phyloP scores from a whole-genome alignment of 202 grass and related monocot genomes.

The Elaeis oleifera region DNA sequence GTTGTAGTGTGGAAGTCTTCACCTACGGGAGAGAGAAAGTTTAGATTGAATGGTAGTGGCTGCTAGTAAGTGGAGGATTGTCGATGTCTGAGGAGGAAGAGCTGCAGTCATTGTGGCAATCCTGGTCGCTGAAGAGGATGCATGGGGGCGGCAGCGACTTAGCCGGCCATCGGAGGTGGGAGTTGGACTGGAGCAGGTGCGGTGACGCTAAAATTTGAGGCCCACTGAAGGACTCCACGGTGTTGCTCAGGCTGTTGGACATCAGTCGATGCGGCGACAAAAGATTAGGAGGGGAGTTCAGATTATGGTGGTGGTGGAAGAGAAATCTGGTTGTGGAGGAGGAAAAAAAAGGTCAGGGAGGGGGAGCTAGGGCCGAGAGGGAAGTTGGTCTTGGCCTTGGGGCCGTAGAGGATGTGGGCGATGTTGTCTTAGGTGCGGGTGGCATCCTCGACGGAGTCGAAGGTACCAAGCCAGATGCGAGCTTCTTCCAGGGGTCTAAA shows the following conservation, averaged over 20 bases:
- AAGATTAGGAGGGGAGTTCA: not conserved
- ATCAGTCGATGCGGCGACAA: not conserved
- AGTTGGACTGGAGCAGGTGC: not conserved
- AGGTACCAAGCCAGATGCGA: no score
- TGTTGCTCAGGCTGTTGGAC: conserved; percentile 40
- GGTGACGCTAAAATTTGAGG: conserved; percentile 5
- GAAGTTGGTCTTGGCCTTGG: not conserved
- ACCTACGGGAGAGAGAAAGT: no score
- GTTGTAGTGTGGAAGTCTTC: no score
- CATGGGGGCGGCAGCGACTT: not conserved
- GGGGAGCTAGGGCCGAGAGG: not conserved
- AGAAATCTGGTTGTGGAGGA: not conserved
- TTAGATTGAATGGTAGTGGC: no score
- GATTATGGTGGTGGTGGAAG: not conserved
- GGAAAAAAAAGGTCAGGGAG: not conserved
- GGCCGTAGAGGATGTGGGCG: conserved; percentile 26
- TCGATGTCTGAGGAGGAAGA: not conserved
- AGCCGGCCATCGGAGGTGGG: not conserved
- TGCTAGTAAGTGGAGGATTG: no score
- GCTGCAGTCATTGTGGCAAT: no score
- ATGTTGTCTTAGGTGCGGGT: no score
- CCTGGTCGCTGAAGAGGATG: no score
- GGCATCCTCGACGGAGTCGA: no score
- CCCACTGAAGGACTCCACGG: conserved; percentile 56
- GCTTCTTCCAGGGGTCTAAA: no score